A percentile compares a stretch with the other conserved stretches of the same genome.
Conservation (phyloP, 805 yeast species). For the Yamadazyma ubonensis region DNA sequence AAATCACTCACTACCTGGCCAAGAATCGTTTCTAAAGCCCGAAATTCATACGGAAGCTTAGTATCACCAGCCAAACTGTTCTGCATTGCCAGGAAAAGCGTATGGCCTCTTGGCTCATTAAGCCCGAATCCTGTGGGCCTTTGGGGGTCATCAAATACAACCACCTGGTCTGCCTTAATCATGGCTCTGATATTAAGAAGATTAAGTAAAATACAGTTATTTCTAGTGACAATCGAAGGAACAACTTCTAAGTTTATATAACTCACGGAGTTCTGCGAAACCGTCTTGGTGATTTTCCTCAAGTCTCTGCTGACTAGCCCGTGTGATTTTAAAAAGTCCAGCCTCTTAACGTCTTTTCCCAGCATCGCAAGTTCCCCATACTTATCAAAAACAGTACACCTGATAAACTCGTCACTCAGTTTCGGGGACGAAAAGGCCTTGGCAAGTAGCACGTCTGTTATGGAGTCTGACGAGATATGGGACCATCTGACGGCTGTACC, state of each 20-base stretch:
- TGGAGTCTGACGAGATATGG: slow-evolving; percentile 6
- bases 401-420: slow-evolving; percentile 33
- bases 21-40: slow-evolving; percentile 86
- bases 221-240: slow-evolving; percentile 53
- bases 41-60: slow-evolving; percentile 78
- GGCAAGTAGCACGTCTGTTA: slow-evolving; percentile 20
- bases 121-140: slow-evolving; percentile 32
- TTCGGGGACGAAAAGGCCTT: slow-evolving; percentile 21
- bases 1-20: slow-evolving; percentile 76
- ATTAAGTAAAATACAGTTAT: slow-evolving; percentile 46
- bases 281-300: slow-evolving; percentile 46
- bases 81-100: too few species aligned
- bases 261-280: slow-evolving; percentile 15
- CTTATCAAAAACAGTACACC: slow-evolving; percentile 51
- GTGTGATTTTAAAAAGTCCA: slow-evolving; percentile 44
- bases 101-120: slow-evolving; percentile 45
- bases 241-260: slow-evolving; percentile 47
- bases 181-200: slow-evolving; percentile 51
- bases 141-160: slow-evolving; percentile 39
- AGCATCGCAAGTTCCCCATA: slow-evolving; percentile 45
- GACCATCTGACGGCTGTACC: neutral
- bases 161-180: slow-evolving; percentile 51
- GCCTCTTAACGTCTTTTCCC: slow-evolving; percentile 44
- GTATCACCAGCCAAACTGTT: too few species aligned
- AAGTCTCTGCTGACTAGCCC: slow-evolving; percentile 58